phyloP scores from a whole-genome alignment of 2,329 filamentous ascomycete genomes.

The Beauveria caledonica region DNA sequence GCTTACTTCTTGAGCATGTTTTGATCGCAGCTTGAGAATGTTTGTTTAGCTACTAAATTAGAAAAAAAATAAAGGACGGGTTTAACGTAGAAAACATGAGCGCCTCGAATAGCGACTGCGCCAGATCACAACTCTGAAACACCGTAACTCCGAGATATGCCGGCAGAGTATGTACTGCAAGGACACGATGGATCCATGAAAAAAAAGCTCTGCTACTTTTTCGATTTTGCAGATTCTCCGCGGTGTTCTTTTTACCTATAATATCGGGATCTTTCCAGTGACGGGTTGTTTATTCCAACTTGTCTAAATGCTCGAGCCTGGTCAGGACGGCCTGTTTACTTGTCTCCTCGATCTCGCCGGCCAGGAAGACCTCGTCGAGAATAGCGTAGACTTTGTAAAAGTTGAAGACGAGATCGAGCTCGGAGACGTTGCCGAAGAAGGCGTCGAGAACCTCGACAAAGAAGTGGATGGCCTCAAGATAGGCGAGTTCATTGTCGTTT shows the following conservation, averaged over 20 bases:
- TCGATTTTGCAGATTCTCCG: background rate
- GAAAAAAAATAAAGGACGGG: background rate
- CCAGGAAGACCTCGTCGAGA: conserved; percentile 94
- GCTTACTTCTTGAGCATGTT: background rate
- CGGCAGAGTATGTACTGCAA: background rate
- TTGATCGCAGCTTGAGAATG: background rate
- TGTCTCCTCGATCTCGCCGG: conserved; percentile 97
- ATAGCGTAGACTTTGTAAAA: conserved; percentile 93
- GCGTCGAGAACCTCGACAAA: conserved; percentile 98
- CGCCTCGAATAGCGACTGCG: background rate
- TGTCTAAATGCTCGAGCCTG: conserved; percentile 88
- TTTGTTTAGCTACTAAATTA: background rate
- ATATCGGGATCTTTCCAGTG: background rate
- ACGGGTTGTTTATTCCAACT: conserved; percentile 63
- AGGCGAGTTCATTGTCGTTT: conserved; percentile 96
- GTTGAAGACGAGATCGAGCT: conserved; percentile 83
- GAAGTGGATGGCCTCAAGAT: conserved; percentile 96
- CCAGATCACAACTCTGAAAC: conserved; percentile 3
- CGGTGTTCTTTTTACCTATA: background rate
- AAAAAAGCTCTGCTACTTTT: background rate
- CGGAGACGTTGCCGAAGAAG: conserved; percentile 98
- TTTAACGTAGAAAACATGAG: background rate
- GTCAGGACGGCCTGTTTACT: conserved; percentile 97
- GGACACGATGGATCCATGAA: background rate
- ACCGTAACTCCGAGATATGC: conserved; percentile 8